Evolutionary conservation across 768 basidiomycete species (phyloP), one percentile per base, ranked within the genome.

Genomic region (Suillus clintonianus): DNA sequence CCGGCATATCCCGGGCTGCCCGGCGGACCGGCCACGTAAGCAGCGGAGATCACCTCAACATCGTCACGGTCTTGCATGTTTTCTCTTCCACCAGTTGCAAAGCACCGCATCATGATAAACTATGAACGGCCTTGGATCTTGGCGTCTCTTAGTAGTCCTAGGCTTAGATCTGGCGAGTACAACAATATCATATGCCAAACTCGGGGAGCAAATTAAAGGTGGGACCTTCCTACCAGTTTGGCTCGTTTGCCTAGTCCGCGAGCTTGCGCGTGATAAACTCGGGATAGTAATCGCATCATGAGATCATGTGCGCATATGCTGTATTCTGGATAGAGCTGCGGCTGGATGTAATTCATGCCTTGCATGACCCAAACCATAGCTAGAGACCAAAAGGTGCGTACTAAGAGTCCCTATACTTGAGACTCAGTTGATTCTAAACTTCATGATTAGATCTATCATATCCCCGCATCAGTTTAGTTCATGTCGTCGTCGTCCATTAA

Each of bases 381-480:
- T n/a, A n/a, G 70, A 92, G 87, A 7, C 92, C 91, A 68, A 94
- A 93, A n/a, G 88, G 89, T 5, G 92, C 90, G 73, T 92, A 27
- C 27, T 27, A 92, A 32, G 85, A 81, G 63, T 87, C n/a, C n/a
- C n/a, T n/a, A n/a, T n/a, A n/a, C n/a, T n/a, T n/a, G n/a, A n/a
- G n/a, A n/a, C n/a, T n/a, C 14, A 24, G 24, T 8, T 48, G 2
- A 24, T 48, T 24, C 27, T 51, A 30, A 51, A 5, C 27, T 30
- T 51, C 22, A 27, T 15, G 47, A 27, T 27, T 17, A 15, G 47
- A 50, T 27, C 4, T 24, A 48, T 27, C 27, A 27, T 8, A 30
- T 17, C 10, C 3, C 8, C 15, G 30, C n/a, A n/a, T 17, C 50
- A 51, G 50, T 30, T 51, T 17, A 51, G 27, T 50, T 13, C 15